Percentiles rank a stretch among this genome's conserved stretches.
phyloP scores from a whole-genome alignment of 2,329 filamentous ascomycete genomes.

The Xylaria sp. region DNA sequence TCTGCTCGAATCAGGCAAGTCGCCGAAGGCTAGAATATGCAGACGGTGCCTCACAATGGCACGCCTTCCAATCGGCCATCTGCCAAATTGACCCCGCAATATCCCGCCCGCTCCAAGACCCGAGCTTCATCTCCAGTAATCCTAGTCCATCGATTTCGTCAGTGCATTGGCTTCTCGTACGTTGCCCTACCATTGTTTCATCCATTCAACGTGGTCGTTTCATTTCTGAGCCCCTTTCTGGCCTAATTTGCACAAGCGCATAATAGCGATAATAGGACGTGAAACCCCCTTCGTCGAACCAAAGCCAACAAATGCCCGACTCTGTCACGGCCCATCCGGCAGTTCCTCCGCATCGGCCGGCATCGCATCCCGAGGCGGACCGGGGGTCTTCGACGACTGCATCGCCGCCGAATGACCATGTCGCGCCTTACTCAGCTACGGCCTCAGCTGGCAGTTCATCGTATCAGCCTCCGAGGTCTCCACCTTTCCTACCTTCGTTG shows the following conservation, averaged over 20 bases:
- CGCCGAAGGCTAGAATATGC: conserved; percentile 19
- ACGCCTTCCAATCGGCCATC: conserved; percentile 26
- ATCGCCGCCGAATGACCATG: conserved; percentile 8
- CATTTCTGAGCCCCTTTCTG: conserved; percentile 10
- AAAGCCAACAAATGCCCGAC: conserved; percentile 12
- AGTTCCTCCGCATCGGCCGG: conserved; percentile 10
- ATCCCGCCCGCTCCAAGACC: conserved; percentile 19
- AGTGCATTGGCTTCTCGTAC: not conserved
- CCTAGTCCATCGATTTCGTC: not conserved
- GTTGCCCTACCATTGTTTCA: conserved; percentile 11
- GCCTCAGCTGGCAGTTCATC: conserved; percentile 7
- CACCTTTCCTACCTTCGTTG: conserved; percentile 12
- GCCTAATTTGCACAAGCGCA: not conserved
- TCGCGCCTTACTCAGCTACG: conserved; percentile 1
- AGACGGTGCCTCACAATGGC: conserved; percentile 17
- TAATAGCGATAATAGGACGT: conserved; percentile 1
- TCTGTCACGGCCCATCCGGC: conserved; percentile 9
- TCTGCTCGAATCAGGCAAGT: conserved; percentile 17
- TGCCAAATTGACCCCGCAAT: conserved; percentile 24
- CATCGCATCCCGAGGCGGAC: conserved; percentile 5
- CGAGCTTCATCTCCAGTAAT: conserved; percentile 20
- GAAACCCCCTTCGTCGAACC: conserved; percentile 1
- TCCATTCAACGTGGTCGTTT: conserved; percentile 18
- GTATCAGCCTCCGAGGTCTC: conserved; percentile 3
- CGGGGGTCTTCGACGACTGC: conserved; percentile 8